These are phyloP conservation scores for Aristolochia contorta DNA, from an alignment of 164 flowering plant genomes.

Conservation along the genomic window DNA sequence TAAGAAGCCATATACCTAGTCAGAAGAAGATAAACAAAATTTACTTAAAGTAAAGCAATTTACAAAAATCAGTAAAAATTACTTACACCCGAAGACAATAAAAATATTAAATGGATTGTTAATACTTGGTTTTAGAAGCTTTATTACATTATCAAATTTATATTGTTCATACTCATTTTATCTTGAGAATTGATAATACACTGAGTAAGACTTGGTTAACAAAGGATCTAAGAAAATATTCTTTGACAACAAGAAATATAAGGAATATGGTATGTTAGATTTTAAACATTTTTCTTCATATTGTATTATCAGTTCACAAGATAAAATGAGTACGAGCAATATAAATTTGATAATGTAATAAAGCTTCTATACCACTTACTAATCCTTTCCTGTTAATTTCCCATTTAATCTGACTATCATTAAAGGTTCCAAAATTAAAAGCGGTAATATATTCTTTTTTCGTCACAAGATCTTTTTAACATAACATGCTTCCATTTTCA, in stretches of 20 bases:
- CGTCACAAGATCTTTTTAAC: too few relatives aligned
- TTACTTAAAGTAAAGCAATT: too few relatives aligned
- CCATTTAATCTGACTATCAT: too few relatives aligned
- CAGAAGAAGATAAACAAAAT: background rate
- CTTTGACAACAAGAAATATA: background rate
- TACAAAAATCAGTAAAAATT: background rate
- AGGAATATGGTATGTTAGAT: background rate
- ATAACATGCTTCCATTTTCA: too few relatives aligned
- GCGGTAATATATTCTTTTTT: too few relatives aligned
- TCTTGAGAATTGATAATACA: background rate
- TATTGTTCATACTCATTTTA: background rate
- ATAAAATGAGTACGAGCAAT: background rate
- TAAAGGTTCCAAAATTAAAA: too few relatives aligned
- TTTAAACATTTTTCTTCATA: too few relatives aligned
- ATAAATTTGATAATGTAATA: too few relatives aligned
- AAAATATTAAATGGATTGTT: too few relatives aligned
- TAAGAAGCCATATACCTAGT: background rate
- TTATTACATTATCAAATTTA: too few relatives aligned
- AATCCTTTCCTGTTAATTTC: too few relatives aligned
- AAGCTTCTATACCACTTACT: background rate
- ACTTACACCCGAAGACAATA: background rate
- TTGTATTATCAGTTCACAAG: background rate
- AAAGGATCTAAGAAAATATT: too few relatives aligned
- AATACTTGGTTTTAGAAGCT: background rate
- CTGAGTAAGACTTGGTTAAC: background rate